Evolutionary conservation across 352 stramenopile species (phyloP), one percentile per base, ranked within the genome.

Genomic region (Albugo laibachii): DNA sequence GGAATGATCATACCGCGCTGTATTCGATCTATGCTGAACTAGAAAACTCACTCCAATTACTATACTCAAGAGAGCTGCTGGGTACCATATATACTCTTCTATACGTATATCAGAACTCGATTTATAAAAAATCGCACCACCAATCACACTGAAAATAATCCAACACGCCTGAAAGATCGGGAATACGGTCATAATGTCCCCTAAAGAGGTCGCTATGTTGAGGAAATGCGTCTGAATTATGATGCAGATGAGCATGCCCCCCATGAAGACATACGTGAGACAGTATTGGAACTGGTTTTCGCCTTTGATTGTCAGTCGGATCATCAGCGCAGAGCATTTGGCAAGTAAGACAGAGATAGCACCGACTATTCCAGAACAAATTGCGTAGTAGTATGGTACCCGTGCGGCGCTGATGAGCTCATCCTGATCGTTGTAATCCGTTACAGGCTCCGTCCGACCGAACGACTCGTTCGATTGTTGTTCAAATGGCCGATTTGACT

Each of bases 181-280:
- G 47, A 86, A 92, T 35, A 92, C 79, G 12, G 76, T 92, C 76
- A 92, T 89, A 57, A 84, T 87, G 52, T 92, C 74, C 13, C 79
- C 79, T 39, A 88, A 50, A 11, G 76, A 50, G 39, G 74, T 92
- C 5, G 79, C 79, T 59, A 87, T 71, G 51, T 92, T 92, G 46
- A 92, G 67, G 51, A 92, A 81, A 47, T 92, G 76, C 24, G 79
- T 92, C 52, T 92, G 79, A 36, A 89, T 63, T 16, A 92, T 61
- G 49, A 92, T 83, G 47, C 68, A 87, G 37, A 83, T 62, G 41
- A 92, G 73, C 70, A 92, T 92, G 47, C 76, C 79, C 16, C 76
- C 76, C 18, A 88, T 52, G 41, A 92, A 92, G 40, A 89, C 71
- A 53, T 92, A 92, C 38, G 79, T 89, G 13, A 89, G 48, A 8